Base-by-base conservation (phyloP, 1,284 basidiomycete genomes). In the Puccinia horiana region DNA sequence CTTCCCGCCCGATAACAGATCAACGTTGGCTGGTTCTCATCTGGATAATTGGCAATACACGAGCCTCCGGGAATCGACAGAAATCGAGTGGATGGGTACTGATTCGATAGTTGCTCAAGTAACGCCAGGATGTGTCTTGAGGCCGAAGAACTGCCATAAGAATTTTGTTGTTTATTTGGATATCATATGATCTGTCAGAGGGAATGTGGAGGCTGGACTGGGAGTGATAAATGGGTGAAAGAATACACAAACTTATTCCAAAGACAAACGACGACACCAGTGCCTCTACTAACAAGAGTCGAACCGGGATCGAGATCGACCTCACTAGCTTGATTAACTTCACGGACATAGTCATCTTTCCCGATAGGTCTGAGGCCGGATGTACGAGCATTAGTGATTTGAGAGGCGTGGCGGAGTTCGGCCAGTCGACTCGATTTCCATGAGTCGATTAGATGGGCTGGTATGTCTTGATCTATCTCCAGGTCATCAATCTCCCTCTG, bases 41-140 rank as follows among this genome's bases (percentile, higher is more conserved):
- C 79, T 14, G 79, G 79, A 42, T 81, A 74, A 74, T 81, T 74
- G 11, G 72, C 79, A 44, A 81, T 74, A 74, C 70, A 81, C 40
- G 79, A 73, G 16, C 12, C 42, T 32, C 79, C 79, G 8, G 79
- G 69, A 26, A 81, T 81, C 26, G 49, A 61, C 1, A 81, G 69
- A 52, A 72, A 81, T 5, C 35, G 70, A 47, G 79, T 81, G 0
- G 70, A 32, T 40, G 79, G 79, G 73, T 81, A 81, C 26, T 42
- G 56, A 40, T 54, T 16, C 2, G 79, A 56, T 35, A 81, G 37
- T 73, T 58, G 54, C 14, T 74, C 69, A 12, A 81, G 70, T 37
- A 74, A 37, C 23, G 29, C 12, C 12, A 81, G 1, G 29, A 81
- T 67, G 42, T 81, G 79, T 37, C 35, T 67, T 29, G 79, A 81